Evolutionary conservation across 257 asterid genomes (phyloP).

Genomic region (Ehretia macrophylla): DNA sequence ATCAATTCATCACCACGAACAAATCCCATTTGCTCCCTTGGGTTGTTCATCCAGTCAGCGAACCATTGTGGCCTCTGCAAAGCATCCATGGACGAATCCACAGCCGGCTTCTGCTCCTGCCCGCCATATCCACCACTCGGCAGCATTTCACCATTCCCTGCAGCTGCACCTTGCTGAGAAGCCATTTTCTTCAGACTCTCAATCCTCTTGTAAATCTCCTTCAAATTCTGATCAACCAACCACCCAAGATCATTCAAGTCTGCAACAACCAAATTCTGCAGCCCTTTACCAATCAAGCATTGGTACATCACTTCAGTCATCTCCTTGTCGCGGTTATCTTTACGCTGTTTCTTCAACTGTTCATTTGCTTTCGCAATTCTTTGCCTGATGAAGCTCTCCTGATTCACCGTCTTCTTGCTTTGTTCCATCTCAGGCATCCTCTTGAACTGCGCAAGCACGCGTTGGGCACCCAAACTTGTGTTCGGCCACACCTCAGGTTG

Average conservation of each 20-base stretch:
- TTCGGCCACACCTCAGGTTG: constrained; percentile 65
- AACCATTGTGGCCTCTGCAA: constrained; percentile 40
- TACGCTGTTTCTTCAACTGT: constrained; percentile 7
- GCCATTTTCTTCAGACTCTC: constrained; percentile 36
- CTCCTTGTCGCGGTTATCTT: constrained; percentile 14
- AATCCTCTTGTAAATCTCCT: constrained; percentile 60
- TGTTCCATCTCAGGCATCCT: constrained; percentile 21
- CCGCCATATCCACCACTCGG: not conserved
- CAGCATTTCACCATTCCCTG: too few species aligned
- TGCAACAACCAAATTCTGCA: constrained; percentile 35
- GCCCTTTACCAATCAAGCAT: constrained; percentile 51
- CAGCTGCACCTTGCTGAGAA: not conserved
- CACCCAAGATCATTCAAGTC: constrained; percentile 66
- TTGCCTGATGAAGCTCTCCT: constrained; percentile 13
- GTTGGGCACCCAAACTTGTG: constrained; percentile 37
- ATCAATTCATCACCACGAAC: constrained; percentile 37
- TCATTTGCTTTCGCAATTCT: constrained; percentile 19
- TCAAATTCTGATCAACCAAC: constrained; percentile 54
- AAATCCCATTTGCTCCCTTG: constrained; percentile 27
- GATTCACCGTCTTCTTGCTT: constrained; percentile 14
- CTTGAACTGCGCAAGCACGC: constrained; percentile 20
- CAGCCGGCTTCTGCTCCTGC: constrained; percentile 15
- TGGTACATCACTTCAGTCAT: constrained; percentile 39
- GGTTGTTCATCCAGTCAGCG: constrained; percentile 22
- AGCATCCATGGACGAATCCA: constrained; percentile 9